phyloP scores from a whole-genome alignment of 1,139 yeast genomes.

The Taiozyma onychis region DNA sequence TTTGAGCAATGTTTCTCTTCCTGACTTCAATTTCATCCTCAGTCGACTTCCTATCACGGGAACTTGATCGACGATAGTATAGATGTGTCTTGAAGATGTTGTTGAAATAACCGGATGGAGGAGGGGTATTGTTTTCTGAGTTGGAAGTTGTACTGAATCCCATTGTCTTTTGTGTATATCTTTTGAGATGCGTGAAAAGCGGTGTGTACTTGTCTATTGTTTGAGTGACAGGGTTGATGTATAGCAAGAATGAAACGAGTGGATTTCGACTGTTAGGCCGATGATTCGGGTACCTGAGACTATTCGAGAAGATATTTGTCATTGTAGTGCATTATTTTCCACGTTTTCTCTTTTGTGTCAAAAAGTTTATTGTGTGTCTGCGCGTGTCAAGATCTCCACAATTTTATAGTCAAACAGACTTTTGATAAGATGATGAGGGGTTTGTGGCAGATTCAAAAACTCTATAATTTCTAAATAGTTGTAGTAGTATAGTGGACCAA shows the following conservation, averaged over 20 bases:
- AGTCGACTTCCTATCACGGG: background rate
- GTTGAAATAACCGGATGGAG: conserved; percentile 6
- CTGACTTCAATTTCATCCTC: background rate
- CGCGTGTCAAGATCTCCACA: background rate
- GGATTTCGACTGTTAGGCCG: background rate
- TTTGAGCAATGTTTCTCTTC: background rate
- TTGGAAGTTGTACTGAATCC: background rate
- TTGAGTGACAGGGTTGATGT: background rate
- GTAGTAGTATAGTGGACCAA: too few species aligned
- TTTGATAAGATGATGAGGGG: background rate
- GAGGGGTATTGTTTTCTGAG: background rate
- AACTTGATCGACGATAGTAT: conserved; percentile 1
- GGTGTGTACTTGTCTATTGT: background rate
- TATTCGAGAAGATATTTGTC: background rate
- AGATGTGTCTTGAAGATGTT: conserved; percentile 6
- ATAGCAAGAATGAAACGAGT: conserved; percentile 4
- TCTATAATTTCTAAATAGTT: too few species aligned
- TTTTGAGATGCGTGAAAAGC: background rate
- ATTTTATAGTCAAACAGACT: background rate
- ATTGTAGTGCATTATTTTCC: too few species aligned
- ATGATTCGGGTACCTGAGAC: background rate
- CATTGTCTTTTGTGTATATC: background rate
- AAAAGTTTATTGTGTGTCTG: background rate
- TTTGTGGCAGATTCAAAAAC: background rate
- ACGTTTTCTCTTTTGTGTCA: background rate